Evolutionary conservation across 306 rosid genomes (phyloP).

Genomic region (Medicago arabica): DNA sequence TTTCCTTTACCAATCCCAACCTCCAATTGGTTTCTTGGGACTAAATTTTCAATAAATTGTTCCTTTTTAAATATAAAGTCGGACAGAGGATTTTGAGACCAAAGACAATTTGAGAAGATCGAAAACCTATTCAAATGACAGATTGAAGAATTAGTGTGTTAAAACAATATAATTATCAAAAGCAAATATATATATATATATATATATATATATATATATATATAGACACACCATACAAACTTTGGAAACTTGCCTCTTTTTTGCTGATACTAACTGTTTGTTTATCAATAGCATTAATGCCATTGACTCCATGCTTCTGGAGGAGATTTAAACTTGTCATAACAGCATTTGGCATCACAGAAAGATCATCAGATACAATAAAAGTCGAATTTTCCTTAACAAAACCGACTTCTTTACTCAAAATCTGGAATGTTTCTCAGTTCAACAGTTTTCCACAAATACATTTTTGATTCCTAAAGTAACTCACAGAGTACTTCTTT

Average conservation of each 20-base stretch:
- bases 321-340: background rate
- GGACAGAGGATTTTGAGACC: background rate
- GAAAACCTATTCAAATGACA: background rate
- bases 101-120: background rate
- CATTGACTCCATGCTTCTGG: conserved; percentile 5
- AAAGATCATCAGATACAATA: background rate
- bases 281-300: background rate
- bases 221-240: background rate
- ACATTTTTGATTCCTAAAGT: background rate
- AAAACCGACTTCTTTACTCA: background rate
- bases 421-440: background rate
- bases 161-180: background rate
- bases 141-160: background rate
- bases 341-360: background rate
- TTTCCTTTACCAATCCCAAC: background rate
- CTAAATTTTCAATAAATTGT: background rate
- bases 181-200: background rate
- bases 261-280: background rate
- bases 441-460: background rate
- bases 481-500: background rate
- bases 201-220: too few species aligned
- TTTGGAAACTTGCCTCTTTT: background rate
- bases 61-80: background rate
- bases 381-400: background rate
- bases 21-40: background rate